These are phyloP conservation scores for Dothideomycetidae sp. DNA, from an alignment of 2,329 filamentous ascomycete genomes.

Conservation along the genomic window DNA sequence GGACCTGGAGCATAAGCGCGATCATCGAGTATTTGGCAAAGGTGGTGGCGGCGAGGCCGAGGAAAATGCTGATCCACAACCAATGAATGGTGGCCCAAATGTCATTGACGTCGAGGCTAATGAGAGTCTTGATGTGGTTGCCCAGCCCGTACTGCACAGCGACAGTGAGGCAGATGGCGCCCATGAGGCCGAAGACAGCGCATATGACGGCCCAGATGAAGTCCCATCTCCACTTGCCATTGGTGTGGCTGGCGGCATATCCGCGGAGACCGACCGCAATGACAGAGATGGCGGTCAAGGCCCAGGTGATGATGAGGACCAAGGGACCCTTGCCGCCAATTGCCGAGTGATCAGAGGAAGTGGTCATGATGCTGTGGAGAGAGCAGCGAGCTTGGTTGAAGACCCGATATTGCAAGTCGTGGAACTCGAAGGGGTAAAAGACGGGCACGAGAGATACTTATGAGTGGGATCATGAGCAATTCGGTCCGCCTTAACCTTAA, in stretches of 20 bases:
- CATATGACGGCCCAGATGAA: conserved; percentile 3
- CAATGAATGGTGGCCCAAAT: conserved; percentile 4
- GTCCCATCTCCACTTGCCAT: conserved; percentile 8
- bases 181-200: conserved; percentile 7
- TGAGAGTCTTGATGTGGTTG: conserved; percentile 10
- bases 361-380: background rate
- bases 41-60: conserved; percentile 6
- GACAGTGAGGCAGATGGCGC: conserved; percentile 8
- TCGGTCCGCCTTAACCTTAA: background rate
- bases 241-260: conserved; percentile 6
- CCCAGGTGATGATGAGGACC: conserved; percentile 3
- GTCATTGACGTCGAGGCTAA: background rate
- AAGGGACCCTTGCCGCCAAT: conserved; percentile 2
- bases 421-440: background rate
- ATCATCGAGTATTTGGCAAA: conserved; percentile 8
- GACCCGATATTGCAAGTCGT: no score
- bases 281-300: conserved; percentile 3
- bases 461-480: background rate
- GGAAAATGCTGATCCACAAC: conserved; percentile 7
- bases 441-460: background rate
- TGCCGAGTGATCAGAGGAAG: background rate
- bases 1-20: conserved; percentile 1
- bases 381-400: background rate
- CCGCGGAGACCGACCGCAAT: conserved; percentile 3
- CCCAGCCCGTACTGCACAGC: conserved; percentile 4